A percentile compares a stretch with the other conserved stretches of the same genome.
Evolutionary conservation across 208 protist species (phyloP).

Genomic region (Crithidia sp.): DNA sequence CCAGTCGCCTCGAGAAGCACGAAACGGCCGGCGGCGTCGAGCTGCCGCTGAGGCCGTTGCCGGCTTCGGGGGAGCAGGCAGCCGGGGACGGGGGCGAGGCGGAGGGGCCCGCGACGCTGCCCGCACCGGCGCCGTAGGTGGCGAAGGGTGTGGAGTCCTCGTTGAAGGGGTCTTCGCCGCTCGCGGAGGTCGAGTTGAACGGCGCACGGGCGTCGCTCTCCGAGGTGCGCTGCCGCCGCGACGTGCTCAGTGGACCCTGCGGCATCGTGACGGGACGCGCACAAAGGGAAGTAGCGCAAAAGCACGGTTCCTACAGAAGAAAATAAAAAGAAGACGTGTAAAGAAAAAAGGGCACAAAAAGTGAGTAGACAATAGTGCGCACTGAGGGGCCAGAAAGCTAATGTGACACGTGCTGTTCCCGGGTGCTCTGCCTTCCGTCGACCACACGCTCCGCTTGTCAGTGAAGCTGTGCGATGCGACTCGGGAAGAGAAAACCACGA

Average conservation of each 20-base stretch:
- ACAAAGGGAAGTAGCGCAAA: too few species aligned
- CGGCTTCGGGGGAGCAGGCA: neutral
- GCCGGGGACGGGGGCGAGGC: neutral
- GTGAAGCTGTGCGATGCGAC: too few species aligned
- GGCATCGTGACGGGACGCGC: slow-evolving; percentile 1
- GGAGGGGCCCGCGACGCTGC: slow-evolving; percentile 12
- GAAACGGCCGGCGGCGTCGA: slow-evolving; percentile 3
- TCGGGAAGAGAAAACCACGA: too few species aligned
- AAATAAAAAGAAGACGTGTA: too few species aligned
- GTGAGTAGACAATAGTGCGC: too few species aligned
- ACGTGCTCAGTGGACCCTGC: neutral
- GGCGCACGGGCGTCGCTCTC: slow-evolving; percentile 15
- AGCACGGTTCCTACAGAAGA: too few species aligned
- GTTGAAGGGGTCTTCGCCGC: slow-evolving; percentile 7
- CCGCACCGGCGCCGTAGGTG: slow-evolving; percentile 22
- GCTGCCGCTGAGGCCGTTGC: neutral
- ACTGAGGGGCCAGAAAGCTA: too few species aligned
- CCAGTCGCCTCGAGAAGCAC: slow-evolving; percentile 1
- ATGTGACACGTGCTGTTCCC: too few species aligned
- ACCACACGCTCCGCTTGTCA: too few species aligned
- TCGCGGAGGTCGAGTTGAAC: slow-evolving; percentile 8
- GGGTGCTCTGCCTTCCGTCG: too few species aligned
- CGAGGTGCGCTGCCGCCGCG: slow-evolving; percentile 8
- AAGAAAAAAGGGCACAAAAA: too few species aligned
- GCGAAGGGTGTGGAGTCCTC: slow-evolving; percentile 16